Evolutionary conservation across 495 filamentous ascomycete genomes (phyloP), one percentile per base, ranked within the genome.

Genomic region (Aspergillus leporis): DNA sequence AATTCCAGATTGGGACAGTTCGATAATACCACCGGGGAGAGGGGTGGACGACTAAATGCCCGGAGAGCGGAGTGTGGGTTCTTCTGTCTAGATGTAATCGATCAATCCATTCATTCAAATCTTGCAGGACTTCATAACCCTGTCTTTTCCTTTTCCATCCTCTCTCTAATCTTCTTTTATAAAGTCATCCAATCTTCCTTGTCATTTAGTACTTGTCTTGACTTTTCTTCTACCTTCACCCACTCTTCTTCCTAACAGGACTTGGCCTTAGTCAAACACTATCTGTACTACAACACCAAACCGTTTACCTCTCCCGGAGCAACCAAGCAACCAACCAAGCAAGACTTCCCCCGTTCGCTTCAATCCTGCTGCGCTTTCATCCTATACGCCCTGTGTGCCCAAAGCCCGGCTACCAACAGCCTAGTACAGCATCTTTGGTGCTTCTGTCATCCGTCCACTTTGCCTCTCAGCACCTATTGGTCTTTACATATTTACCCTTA

Each of bases 81-180:
- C 49, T 56, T 59, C 55, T 60, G 48, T 61, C 51, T 36, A 54
- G 61, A 58, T 59, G 65, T 52, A 55, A 63, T 63, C 59, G 51
- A 57, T 65, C 56, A 47, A 56, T 61, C 30, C 50, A 40, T 54
- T 43, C 12, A 30, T 55, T 32, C 41, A 60, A 22, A 47, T 51
- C 60, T 59, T 30, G 51, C 51, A 59, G 12, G 51, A 34, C 32
- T 55, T 51, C 36, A 61, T 54, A 53, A 51, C 40, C 57, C 59
- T 55, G 57, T 50, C 55, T 36, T 19, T 41, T 53, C 41, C 43
- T 52, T 55, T 53, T 28, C 40, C n/a, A 41, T 36, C 30, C 53
- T 34, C 34, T 28, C 25, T 28, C 25, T 28, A 40, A 45, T 14
- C 31, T 38, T 54, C 31, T 31, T 47, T 60, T 66, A 66, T 67